Base-by-base conservation (phyloP, 495 filamentous ascomycete genomes). In the Penicillium cosmopolitanum region DNA sequence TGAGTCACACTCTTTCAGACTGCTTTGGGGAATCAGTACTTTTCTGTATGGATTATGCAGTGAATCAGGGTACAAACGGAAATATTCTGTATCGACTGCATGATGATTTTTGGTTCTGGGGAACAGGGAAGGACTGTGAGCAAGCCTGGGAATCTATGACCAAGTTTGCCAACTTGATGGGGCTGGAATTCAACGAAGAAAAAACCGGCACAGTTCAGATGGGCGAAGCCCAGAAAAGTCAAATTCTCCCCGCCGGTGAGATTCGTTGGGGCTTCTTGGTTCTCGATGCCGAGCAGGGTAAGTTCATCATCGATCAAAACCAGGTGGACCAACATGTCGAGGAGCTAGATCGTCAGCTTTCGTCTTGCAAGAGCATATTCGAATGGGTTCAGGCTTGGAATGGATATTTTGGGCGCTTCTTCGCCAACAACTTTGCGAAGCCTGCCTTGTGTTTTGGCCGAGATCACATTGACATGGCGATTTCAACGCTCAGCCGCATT, bases 81-180 rank as follows among this genome's bases (percentile, higher is more conserved):
- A 68, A 74, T 6, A 74, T 81, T 34, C 68, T 89, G 13, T 87
- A 86, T 60, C 84, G 87, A 7, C 75, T 89, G 36, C 81, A 87
- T 57, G 87, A 89, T 62, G 87, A 89, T 63, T 83, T 89, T 58
- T 89, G 87, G 87, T 82, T 89, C 60, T 89, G 86, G 86, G 80
- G 80, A 23, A 70, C 81, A 7, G 80, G 84, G 28, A 58, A 76
- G 5, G 77, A 71, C 6, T 85, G 84, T 46, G 77, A 77, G 35
- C 81, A 76, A 48, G 87, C 84, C 2, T 90, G 87, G 87, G 59
- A 68, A 18, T 73, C 81, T 2, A 83, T 89, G 68, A 77, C 74
- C 2, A 61, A 76, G 1, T 89, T 87, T 53, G 70, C 78, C 21
- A 67, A 79, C 11, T 73, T 78, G 0, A 84, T 86, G 71, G 84